Base-by-base conservation (phyloP, 1,139 yeast species). In the Yamadazyma sp. region DNA sequence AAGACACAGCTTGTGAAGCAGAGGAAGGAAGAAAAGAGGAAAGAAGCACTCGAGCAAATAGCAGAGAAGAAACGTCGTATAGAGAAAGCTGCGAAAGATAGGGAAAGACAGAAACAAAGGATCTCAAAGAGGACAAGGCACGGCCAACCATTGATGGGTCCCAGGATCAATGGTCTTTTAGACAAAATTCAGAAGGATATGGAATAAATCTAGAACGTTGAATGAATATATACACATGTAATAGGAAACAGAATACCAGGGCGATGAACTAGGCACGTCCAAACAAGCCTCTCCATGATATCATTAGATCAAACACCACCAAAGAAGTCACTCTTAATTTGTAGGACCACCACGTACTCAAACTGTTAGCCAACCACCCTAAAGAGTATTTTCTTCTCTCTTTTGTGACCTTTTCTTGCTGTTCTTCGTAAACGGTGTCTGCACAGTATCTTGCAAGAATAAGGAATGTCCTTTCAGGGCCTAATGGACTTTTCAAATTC, bases 131-230 rank as follows among this genome's bases (percentile, higher is more conserved):
- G 70, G 43, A 89, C 96, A 1, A 70, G 70, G 46, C 60, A 70
- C 5, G 97, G 97, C 1, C 97, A 90, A 58, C 97, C 97, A 2
- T 61, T 78, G 35, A 87, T 90, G 95, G 96, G 88, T 0, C 94
- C 96, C 8, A 76, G 95, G 57, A 87, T 90, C 43, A 84, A 80
- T 43, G 78, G 81, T 49, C 66, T 90, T 31, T 68, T 90, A 39
- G 95, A 86, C 40, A 87, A 88, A 60, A 86, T 90, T 45, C 78
- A 76, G 52, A 69, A 67, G 36, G 80, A 79, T 44, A 33, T 33
- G 35, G 21, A 33, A 12, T 33, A 27, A 18, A n/a, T n/a, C n/a
- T n/a, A n/a, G n/a, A n/a, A n/a, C n/a, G n/a, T n/a, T n/a, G n/a
- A n/a, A n/a, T n/a, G n/a, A n/a, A n/a, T n/a, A n/a, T n/a, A n/a